A percentile compares a stretch with the other conserved stretches of the same genome.
These are phyloP conservation scores for Sclerotinia spermophila DNA, from an alignment of 2,329 filamentous ascomycete species.

Conservation along the genomic window DNA sequence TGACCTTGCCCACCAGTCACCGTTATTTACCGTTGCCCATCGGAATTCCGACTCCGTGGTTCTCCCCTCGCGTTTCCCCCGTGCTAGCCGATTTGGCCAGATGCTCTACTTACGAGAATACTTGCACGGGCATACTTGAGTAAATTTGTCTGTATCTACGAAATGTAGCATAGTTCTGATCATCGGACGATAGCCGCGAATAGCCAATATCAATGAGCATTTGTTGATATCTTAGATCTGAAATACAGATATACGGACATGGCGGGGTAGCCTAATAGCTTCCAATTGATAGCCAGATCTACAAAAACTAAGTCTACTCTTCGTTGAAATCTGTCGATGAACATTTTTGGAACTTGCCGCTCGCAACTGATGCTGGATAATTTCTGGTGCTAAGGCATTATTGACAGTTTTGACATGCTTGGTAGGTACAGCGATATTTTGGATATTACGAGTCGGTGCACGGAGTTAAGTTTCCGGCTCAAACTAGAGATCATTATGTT, in stretches of 20 bases:
- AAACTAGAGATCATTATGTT: not conserved
- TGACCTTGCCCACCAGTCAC: not conserved
- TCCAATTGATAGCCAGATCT: not conserved
- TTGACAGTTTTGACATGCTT: not conserved
- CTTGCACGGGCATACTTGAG: not conserved
- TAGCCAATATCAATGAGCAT: too few relatives aligned
- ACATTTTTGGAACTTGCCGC: not conserved
- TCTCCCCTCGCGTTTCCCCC: not conserved
- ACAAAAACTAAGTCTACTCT: not conserved
- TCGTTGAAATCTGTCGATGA: not conserved
- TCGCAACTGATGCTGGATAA: not conserved
- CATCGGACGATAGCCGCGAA: too few relatives aligned
- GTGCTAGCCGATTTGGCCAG: not conserved
- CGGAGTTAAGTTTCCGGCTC: not conserved
- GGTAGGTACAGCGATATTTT: not conserved
- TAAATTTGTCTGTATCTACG: not conserved
- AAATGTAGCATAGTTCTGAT: not conserved
- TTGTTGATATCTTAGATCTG: not conserved
- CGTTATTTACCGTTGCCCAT: not conserved
- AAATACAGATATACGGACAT: not conserved
- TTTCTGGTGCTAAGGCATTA: not conserved
- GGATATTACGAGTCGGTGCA: not conserved
- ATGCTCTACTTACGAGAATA: not conserved
- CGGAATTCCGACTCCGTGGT: not conserved
- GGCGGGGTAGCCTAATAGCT: not conserved